Evolutionary conservation across 1,284 basidiomycete genomes (phyloP), one percentile per base, ranked within the genome.

Genomic region (Microstroma glucosiphilum): DNA sequence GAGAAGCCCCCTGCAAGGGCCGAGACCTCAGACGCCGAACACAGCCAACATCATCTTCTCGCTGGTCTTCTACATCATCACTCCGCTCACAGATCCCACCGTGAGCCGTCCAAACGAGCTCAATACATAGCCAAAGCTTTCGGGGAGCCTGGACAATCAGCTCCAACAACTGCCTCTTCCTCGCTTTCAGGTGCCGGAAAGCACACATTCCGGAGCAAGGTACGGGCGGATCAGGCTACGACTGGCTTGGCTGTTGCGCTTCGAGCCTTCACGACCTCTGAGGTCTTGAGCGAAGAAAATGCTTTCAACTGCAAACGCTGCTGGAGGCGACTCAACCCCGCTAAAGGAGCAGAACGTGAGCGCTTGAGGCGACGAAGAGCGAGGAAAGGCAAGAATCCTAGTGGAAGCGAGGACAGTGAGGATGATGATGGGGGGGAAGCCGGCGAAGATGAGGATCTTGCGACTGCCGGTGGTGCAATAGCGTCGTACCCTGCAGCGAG

Each of bases 281-380:
- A 96, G 76, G 85, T 91, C 7, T 81, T 96, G 37, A 90, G 96
- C 69, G 91, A 91, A 0, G 91, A 94, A 69, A 96, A 96, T 73
- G 89, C 88, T 81, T 93, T 96, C 65, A 90, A 91, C 0, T 96
- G 92, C 79, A 85, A 89, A 70, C 85, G 88, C 61, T 96, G 92
- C 81, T 96, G 92, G 92, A 90, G 91, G 81, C 85, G 89, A 55
- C 86, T 85, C 51, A 86, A 90, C 71, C 88, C 88, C 17, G 69
- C 68, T 6, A 64, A 65, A 13, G 65, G 65, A 7, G 66, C 64
- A 43, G 71, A 72, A 46, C 51, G 66, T 17, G 67, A 69, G 56
- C 61, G 72, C 78, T 82, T 66, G 76, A 79, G 69, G 79, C 60
- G 78, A 64, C 37, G 80, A 77, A 9, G 80, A 75, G 15, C 79